Evolutionary conservation across 192 early-diverging fungal species (phyloP), one percentile per base, ranked within the genome.

Genomic region (Backusella sp.): DNA sequence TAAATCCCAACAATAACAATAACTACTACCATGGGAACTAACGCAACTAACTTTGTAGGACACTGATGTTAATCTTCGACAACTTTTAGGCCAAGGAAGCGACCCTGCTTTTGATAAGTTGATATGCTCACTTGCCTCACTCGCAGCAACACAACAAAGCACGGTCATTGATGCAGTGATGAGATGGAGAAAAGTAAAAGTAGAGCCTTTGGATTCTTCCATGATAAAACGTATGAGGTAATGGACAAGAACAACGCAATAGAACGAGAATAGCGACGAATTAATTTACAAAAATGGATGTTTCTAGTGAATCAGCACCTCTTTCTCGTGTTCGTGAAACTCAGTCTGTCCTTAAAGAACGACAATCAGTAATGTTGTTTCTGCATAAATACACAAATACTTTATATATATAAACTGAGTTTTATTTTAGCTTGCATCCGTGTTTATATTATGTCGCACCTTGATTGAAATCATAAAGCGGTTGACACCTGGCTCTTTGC

Each of bases 381-480:
- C 65, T 30, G 17, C 42, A 42, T 36, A 67, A 72, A 73, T 44
- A 11, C 52, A 15, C 39, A 74, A 32, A 39, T 39, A 39, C 32
- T 28, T 37, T 37, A 37, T 42, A 42, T 39, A 14, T 56, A 53
- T 49, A 69, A 28, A 34, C 74, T 62, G 21, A 32, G 46, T 73
- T 73, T 42, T 59, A 56, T 37, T 21, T 28, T 79, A 92, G 80
- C 83, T 93, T 35, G 89, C 85, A 2, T 90, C 94, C 0, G 86
- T 92, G n/a, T 95, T 91, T 81, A 96, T 99, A 52, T 81, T 99
- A 41, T 96, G 96, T 75, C 87, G 96, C 1, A 91, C 93, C 0
- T 82, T 99, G 70, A 92, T 94, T 37, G 94, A 93, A 72, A 94
- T 99, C 59, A 89, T 98, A 2, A 86, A 87, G 65, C 86, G 91